These are phyloP conservation scores for Pleurotus cornucopiae DNA, from an alignment of 768 basidiomycete genomes.

Conservation along the genomic window DNA sequence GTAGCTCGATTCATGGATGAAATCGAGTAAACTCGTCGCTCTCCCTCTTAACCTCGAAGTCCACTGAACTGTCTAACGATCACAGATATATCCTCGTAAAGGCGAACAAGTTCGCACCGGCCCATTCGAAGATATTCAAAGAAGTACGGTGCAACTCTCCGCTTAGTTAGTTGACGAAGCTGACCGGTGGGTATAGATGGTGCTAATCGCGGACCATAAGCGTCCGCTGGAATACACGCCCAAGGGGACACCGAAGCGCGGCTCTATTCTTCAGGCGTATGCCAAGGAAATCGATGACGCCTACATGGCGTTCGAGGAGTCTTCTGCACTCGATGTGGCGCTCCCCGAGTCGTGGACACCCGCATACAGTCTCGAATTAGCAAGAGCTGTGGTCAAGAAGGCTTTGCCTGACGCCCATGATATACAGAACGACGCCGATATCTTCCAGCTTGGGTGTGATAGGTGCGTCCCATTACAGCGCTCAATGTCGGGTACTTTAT, in stretches of 20 bases:
- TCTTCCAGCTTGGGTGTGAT: constrained; percentile 31
- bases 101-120: constrained; percentile 19
- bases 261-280: constrained; percentile 19
- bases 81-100: constrained; percentile 19
- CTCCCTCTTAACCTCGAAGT: constrained; percentile 1
- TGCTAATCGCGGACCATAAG: constrained; percentile 22
- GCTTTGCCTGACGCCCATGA: constrained; percentile 16
- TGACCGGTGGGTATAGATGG: constrained; percentile 5
- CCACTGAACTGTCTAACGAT: background rate
- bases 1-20: constrained; percentile 18
- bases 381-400: constrained; percentile 18
- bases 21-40: constrained; percentile 17
- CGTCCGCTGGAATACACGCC: constrained; percentile 28
- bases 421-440: constrained; percentile 21
- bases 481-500: background rate
- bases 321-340: constrained; percentile 17
- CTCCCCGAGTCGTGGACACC: constrained; percentile 16
- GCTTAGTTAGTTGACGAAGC: background rate
- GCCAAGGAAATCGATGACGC: constrained; percentile 14
- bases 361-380: constrained; percentile 15
- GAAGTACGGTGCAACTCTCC: constrained; percentile 17
- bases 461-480: constrained; percentile 15
- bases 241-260: constrained; percentile 25
- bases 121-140: constrained; percentile 25
- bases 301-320: constrained; percentile 21